Conservation (phyloP, 371 early-diverging fungal species). For the Mucor indicus region DNA sequence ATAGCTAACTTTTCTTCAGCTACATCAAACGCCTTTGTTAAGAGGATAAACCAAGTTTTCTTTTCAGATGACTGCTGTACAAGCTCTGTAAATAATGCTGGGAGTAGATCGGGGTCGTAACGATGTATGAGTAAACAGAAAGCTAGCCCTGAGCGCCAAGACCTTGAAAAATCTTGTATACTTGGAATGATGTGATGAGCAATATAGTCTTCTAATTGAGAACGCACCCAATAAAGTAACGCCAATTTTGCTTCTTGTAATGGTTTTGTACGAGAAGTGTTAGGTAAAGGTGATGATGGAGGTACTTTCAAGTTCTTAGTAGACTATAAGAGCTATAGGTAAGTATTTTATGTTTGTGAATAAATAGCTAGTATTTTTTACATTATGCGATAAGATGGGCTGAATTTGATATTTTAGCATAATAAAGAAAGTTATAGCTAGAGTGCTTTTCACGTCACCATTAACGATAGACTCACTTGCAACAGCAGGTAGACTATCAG, state of each 20-base stretch:
- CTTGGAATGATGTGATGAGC: constrained; percentile 46
- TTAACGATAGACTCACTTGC: constrained; percentile 82
- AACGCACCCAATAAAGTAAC: constrained; percentile 66
- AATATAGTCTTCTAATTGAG: constrained; percentile 57
- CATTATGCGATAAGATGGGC: background rate
- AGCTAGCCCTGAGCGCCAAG: constrained; percentile 71
- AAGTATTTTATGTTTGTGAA: background rate
- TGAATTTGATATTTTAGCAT: constrained; percentile 64
- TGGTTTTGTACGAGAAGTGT: constrained; percentile 6
- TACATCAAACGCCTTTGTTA: constrained; percentile 30
- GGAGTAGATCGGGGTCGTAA: constrained; percentile 59
- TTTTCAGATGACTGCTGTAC: constrained; percentile 17
- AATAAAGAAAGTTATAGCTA: constrained; percentile 78
- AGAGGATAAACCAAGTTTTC: constrained; percentile 25
- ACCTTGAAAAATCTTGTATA: constrained; percentile 62
- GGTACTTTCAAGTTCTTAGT: constrained; percentile 2
- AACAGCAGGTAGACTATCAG: constrained; percentile 66
- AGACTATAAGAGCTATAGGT: background rate
- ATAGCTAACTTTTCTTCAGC: constrained; percentile 33
- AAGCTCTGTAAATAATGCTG: constrained; percentile 45
- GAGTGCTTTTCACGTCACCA: constrained; percentile 78
- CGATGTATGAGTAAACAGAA: constrained; percentile 71
- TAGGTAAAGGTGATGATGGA: constrained; percentile 19
- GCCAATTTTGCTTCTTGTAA: constrained; percentile 50
- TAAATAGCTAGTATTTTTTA: background rate